Evolutionary conservation across 2,329 filamentous ascomycete genomes (phyloP).

Genomic region (Tolypocladium pustulatum): DNA sequence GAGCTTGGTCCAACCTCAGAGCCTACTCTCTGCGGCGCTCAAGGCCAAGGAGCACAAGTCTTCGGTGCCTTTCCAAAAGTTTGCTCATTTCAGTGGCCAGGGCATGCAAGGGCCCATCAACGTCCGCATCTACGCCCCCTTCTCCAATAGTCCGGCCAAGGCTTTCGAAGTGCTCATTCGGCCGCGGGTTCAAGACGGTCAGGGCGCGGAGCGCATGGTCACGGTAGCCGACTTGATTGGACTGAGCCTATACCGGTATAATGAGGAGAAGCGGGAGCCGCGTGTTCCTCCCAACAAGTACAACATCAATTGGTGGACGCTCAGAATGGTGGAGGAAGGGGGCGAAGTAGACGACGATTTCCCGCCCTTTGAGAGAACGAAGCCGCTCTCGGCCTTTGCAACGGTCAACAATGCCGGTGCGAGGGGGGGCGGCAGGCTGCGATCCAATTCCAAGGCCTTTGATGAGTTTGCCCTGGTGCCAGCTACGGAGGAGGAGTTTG

Average conservation of each 20-base stretch:
- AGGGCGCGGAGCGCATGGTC: conserved; percentile 49
- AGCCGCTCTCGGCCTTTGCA: conserved; percentile 66
- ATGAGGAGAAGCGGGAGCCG: conserved; percentile 65
- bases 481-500: conserved; percentile 57
- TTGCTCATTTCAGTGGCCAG: conserved; percentile 66
- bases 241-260: conserved; percentile 66
- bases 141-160: conserved; percentile 52
- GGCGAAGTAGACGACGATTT: conserved; percentile 82
- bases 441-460: conserved; percentile 65
- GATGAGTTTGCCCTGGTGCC: conserved; percentile 75
- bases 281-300: conserved; percentile 52
- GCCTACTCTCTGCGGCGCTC: conserved; percentile 60
- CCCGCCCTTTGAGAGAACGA: conserved; percentile 63
- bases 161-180: conserved; percentile 64
- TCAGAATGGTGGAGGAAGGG: conserved; percentile 76
- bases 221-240: conserved; percentile 76
- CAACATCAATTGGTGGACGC: conserved; percentile 73
- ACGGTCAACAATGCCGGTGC: conserved; percentile 76
- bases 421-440: conserved; percentile 43
- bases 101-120: conserved; percentile 67
- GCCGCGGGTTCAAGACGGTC: conserved; percentile 57
- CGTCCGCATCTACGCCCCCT: conserved; percentile 68
- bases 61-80: conserved; percentile 64
- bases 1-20: conserved; percentile 60
- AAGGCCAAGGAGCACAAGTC: conserved; percentile 61